Percentiles rank a stretch among this genome's conserved stretches.
Conservation (phyloP, 2,329 filamentous ascomycete species). For the Periglandula ipomoeae region DNA sequence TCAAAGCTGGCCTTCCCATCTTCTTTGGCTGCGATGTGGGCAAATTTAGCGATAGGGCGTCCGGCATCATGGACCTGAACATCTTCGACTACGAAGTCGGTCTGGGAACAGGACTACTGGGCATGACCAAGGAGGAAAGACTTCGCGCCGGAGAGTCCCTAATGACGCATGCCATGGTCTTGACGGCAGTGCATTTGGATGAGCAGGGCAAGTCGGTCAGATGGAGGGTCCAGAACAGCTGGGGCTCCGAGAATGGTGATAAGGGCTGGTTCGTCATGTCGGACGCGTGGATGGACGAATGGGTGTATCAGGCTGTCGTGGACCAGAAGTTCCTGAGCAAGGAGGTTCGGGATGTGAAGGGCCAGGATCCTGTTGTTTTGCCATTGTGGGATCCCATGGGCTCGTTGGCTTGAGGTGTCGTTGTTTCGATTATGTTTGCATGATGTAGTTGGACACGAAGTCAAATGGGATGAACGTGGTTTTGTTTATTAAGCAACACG, state of each 20-base stretch:
- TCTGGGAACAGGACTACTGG: conserved; percentile 68
- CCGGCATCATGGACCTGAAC: conserved; percentile 72
- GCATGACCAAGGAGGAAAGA: conserved; percentile 67
- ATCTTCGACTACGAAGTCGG: conserved; percentile 74
- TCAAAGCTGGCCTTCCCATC: conserved; percentile 67
- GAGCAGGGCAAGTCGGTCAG: conserved; percentile 55
- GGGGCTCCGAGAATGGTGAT: conserved; percentile 58
- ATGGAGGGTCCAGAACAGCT: conserved; percentile 84
- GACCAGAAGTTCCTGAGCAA: conserved; percentile 59
- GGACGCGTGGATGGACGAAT: conserved; percentile 71
- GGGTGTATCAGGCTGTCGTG: conserved; percentile 79
- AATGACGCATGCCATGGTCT: conserved; percentile 91
- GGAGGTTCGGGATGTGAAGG: conserved; percentile 60
- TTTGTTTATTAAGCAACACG: too few relatives aligned
- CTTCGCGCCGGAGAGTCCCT: conserved; percentile 64
- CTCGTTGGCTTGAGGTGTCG: conserved; percentile 44
- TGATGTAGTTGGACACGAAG: neutral
- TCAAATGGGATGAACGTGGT: neutral
- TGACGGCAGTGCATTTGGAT: conserved; percentile 77
- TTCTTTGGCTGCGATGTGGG: conserved; percentile 89
- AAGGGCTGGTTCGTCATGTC: conserved; percentile 88
- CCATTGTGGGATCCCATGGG: conserved; percentile 79
- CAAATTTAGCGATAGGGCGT: conserved; percentile 59
- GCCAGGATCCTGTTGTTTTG: conserved; percentile 60
- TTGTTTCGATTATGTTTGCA: neutral